phyloP scores from a whole-genome alignment of 139 green algal species.

The Tetradesmus lagerheimii region DNA sequence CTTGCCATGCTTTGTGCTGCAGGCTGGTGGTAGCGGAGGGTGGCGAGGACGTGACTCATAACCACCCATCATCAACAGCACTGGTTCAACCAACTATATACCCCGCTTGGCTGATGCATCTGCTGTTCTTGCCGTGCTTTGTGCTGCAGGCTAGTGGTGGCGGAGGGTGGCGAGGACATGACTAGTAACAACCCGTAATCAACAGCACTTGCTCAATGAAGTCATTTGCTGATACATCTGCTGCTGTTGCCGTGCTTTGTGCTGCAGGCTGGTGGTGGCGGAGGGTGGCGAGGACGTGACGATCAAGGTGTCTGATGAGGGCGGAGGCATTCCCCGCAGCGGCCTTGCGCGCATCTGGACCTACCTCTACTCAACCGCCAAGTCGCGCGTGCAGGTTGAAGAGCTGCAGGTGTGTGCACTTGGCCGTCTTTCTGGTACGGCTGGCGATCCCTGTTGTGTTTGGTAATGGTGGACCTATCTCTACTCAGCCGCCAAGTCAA shows the following conservation, averaged over 20 bases:
- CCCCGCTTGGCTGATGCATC: too few relatives aligned
- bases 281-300: constrained; percentile 98
- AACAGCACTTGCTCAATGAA: too few relatives aligned
- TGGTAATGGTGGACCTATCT: background rate
- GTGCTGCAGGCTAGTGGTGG: constrained; percentile 70
- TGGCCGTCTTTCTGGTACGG: too few relatives aligned
- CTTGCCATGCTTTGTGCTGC: too few relatives aligned
- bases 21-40: constrained; percentile 88
- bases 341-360: constrained; percentile 98
- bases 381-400: constrained; percentile 78
- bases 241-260: too few relatives aligned
- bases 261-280: constrained; percentile 74
- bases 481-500: too few relatives aligned
- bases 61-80: constrained; percentile 47
- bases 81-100: too few relatives aligned
- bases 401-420: constrained; percentile 32
- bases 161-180: constrained; percentile 96
- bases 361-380: constrained; percentile 98
- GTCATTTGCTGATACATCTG: too few relatives aligned
- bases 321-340: constrained; percentile 94
- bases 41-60: constrained; percentile 97
- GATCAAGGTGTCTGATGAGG: constrained; percentile 98
- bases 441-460: too few relatives aligned
- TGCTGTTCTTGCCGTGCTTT: too few relatives aligned
- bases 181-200: constrained; percentile 81